A percentile compares a stretch with the other conserved stretches of the same genome.
phyloP scores from a whole-genome alignment of 2,329 filamentous ascomycete genomes.

The Pezicula radicicola region DNA sequence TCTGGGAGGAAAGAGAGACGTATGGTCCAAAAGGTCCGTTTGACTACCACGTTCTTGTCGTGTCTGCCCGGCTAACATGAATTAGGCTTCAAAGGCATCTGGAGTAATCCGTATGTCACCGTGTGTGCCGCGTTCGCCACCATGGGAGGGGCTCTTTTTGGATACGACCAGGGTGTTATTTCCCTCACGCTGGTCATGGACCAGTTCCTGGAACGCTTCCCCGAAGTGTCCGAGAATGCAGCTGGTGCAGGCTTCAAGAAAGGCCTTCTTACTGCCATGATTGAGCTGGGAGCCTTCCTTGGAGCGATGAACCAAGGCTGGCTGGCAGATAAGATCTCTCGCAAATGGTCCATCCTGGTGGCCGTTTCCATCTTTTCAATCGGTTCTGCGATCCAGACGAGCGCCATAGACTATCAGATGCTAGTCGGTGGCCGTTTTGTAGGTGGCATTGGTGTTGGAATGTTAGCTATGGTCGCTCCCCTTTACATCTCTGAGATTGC shows the following conservation, averaged over 20 bases:
- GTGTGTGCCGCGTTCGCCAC: neutral
- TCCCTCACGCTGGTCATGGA: no score
- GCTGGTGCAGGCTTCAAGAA: constrained; percentile 8
- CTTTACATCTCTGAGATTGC: constrained; percentile 49
- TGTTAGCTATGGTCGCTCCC: constrained; percentile 41
- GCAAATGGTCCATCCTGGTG: constrained; percentile 37
- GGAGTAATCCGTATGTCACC: neutral
- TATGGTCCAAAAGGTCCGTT: neutral
- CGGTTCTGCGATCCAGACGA: constrained; percentile 48
- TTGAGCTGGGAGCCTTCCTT: constrained; percentile 48
- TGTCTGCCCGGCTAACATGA: neutral
- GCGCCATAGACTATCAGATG: constrained; percentile 46
- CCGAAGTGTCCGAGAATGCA: no score
- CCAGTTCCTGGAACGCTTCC: no score
- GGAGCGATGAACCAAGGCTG: constrained; percentile 40
- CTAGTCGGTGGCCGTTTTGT: constrained; percentile 45
- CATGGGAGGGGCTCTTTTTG: neutral
- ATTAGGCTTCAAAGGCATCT: neutral
- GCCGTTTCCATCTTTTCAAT: constrained; percentile 47
- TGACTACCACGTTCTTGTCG: neutral
- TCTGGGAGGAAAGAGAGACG: neutral
- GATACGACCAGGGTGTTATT: no score
- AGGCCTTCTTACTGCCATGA: constrained; percentile 47
- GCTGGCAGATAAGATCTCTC: constrained; percentile 39
- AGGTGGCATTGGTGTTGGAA: constrained; percentile 49